Base-by-base conservation (phyloP, 2,329 filamentous ascomycete genomes). In the Microcyclosporella mali region DNA sequence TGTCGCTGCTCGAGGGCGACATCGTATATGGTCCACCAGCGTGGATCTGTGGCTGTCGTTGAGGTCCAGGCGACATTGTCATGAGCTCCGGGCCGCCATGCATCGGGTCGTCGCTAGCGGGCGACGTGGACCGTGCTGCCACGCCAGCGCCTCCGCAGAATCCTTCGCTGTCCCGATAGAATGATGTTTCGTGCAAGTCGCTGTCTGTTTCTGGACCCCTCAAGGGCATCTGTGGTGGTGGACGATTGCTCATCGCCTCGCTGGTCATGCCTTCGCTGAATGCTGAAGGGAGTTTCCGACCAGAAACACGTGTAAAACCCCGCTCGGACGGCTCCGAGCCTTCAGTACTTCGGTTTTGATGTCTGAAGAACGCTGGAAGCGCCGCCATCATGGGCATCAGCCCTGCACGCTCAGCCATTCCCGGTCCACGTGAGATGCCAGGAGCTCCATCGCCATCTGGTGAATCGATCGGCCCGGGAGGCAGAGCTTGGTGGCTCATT, bases 231-330 rank as follows among this genome's bases (percentile, higher is more conserved):
- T 35, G 33, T 27, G 43, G 46, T 21, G 51, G 50, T 33, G 46
- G 49, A 39, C 32, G 30, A 25, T 17, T 49, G 46, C 14, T 46
- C 8, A 37, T 27, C 4, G 42, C 43, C 9, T 64, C 61, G 3
- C 65, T 66, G 14, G 60, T 68, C 66, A 72, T 69, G 43, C 70
- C 70, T 43, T 67, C 65, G 45, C 70, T 72, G 57, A 70, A 72
- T 8, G 64, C 66, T 14, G 69, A 72, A 2, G 70, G 70, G 1
- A 73, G 60, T 50, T 73, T 73, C 35, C 70, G 68, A 12, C 70
- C 70, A 2, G 69, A 71, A 9, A 73, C 63, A 7, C 69, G 59
- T 34, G 70, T 67, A 48, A 72, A 72, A 40, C 70, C 65, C 16
- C 66, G 64, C 52, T 72, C 68, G 17, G 48, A 36, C 45, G 60